These are phyloP conservation scores for Ascochyta koolunga DNA, from an alignment of 2,329 filamentous ascomycete genomes.

Conservation along the genomic window DNA sequence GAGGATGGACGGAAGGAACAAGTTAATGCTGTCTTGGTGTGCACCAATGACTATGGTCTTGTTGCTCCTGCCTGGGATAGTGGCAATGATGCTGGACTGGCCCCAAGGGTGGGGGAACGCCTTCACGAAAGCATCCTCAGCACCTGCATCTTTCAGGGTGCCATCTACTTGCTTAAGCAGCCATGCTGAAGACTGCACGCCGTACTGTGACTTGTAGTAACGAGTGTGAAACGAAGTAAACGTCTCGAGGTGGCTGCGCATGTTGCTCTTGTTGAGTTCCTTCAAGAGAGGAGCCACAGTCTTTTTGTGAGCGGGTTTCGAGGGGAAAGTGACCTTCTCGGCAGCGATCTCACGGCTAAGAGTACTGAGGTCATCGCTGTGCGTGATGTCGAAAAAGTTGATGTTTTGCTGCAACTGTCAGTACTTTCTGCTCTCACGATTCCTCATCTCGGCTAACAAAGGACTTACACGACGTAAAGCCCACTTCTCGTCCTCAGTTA, in stretches of 20 bases:
- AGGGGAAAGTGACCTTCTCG: conserved; percentile 67
- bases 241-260: conserved; percentile 77
- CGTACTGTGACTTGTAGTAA: conserved; percentile 80
- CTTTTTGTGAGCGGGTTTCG: conserved; percentile 67
- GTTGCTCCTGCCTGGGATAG: conserved; percentile 83
- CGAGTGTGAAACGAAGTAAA: conserved; percentile 81
- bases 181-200: conserved; percentile 86
- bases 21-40: conserved; percentile 83
- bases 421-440: background rate
- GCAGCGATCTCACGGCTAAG: conserved; percentile 34
- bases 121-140: conserved; percentile 70
- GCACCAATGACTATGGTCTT: conserved; percentile 88
- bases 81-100: conserved; percentile 89
- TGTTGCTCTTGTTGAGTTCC: conserved; percentile 74
- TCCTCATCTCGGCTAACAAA: too few species aligned
- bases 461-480: conserved; percentile 75
- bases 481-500: conserved; percentile 96
- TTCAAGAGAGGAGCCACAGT: conserved; percentile 71
- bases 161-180: conserved; percentile 75
- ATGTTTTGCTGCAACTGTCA: conserved; percentile 67
- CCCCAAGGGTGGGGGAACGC: conserved; percentile 85
- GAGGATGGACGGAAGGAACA: conserved; percentile 83
- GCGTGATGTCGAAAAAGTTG: conserved; percentile 94
- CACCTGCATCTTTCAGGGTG: conserved; percentile 74
- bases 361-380: conserved; percentile 68